Base-by-base conservation (phyloP, 1,139 yeast genomes). In the Magnusiomyces paraingens region DNA sequence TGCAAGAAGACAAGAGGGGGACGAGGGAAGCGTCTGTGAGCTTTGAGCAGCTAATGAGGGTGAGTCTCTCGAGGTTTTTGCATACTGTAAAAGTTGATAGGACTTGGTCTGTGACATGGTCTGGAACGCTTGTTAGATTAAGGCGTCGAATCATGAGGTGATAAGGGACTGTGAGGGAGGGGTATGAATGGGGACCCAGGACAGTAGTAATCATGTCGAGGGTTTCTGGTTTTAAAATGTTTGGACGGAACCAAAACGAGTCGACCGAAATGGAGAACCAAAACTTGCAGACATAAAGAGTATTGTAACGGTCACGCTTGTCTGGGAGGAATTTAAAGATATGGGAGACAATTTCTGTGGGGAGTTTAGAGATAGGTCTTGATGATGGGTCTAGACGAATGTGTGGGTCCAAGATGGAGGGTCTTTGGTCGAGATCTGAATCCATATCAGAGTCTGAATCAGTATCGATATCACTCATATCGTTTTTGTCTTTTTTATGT, bases 241-340 rank as follows among this genome's bases (percentile, higher is more conserved):
- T 84, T 1, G 97, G 97, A 58, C 98, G 79, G 66, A 88, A 87
- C 95, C 97, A 91, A 44, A 91, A 73, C 53, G 86, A 76, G 65
- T 89, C 96, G 15, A 90, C 82, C 20, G 89, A 83, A 49, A 88
- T 74, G 59, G 82, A 81, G 35, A 91, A 89, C 86, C 96, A 90
- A 21, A 36, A 41, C 41, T 81, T 81, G 68, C 96, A 90, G 10
- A 90, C 94, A 1, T 90, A 77, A 57, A 89, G 73, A 45, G 89
- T 73, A 14, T 83, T 75, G 57, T 82, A 82, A 61, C 86, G 75
- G 66, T 90, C 96, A 1, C 74, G 65, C 58, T 78, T 79, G 51
- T 85, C 74, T 48, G 80, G 83, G 52, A 89, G 73, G 61, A 82
- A 79, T 56, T 85, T 82, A 61, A 88, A 82, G 6, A 91, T 81